Evolutionary conservation across 1,284 basidiomycete species (phyloP).

Genomic region (Meira miltonrushii): DNA sequence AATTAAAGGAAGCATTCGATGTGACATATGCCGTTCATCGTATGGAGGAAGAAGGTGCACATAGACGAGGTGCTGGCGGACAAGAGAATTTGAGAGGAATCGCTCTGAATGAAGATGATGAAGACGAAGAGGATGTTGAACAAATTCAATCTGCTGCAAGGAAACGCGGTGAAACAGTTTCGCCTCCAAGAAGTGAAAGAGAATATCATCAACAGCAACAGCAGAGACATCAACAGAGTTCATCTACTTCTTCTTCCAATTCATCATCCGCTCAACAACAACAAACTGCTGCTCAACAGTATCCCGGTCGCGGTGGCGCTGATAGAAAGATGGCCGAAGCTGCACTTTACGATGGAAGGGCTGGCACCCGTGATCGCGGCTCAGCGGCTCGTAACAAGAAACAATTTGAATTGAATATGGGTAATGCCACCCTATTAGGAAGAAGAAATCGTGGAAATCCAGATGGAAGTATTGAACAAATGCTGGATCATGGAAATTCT

Average conservation of each 20-base stretch:
- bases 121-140: conserved; percentile 38
- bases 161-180: conserved; percentile 41
- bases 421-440: conserved; percentile 44
- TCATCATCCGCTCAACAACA: conserved; percentile 20
- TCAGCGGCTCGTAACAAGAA: conserved; percentile 24
- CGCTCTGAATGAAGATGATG: conserved; percentile 77
- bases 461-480: neutral
- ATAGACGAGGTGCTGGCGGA: conserved; percentile 58
- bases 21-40: conserved; percentile 98
- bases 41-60: conserved; percentile 94
- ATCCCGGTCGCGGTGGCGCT: conserved; percentile 43
- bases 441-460: conserved; percentile 26
- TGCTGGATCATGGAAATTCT: conserved; percentile 20
- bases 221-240: conserved; percentile 33
- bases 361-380: conserved; percentile 40
- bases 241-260: no score
- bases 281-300: conserved; percentile 49
- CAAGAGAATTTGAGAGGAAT: conserved; percentile 63
- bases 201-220: conserved; percentile 37
- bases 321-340: conserved; percentile 52
- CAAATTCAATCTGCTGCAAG: conserved; percentile 11
- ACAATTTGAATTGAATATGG: conserved; percentile 47
- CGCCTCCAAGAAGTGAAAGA: conserved; percentile 45
- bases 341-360: conserved; percentile 42
- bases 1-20: conserved; percentile 95